Evolutionary conservation across 2,329 filamentous ascomycete species (phyloP), one percentile per base, ranked within the genome.

Genomic region (Bipolaris zeicola): DNA sequence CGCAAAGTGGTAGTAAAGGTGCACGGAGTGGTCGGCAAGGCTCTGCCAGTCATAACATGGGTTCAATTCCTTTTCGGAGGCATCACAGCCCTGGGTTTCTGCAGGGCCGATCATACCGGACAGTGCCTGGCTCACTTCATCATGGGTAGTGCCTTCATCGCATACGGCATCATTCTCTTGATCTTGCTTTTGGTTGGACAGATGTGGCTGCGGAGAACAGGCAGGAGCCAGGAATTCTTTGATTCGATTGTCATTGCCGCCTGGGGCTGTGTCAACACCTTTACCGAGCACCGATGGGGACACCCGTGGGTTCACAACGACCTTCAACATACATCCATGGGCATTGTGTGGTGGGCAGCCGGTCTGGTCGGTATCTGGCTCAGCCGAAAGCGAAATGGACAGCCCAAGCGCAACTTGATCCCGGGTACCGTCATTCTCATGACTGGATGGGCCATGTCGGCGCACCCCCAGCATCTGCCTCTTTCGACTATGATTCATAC

Each of bases 281-380:
- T 99, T 67, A 99, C 95, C 16, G 95, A 98, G 77, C 95, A 99
- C 74, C 87, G 90, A 50, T 99, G 95, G 95, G 95, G 95, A 52
- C 83, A 83, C 1, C 84, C 86, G 0, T 99, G 95, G 95, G 92
- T 90, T 50, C 87, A 86, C 77, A 98, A 97, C 71, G 95, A 99
- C 76, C 87, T 96, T 79, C 94, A 99, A 76, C 95, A 99, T 76
- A 99, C 95, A 0, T 91, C 90, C n/a, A 98, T 99, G 94, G 95
- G 95, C n/a, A 87, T 99, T 60, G 87, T 99, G 49, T 99, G 95
- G 95, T 99, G 94, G 94, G 90, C 88, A 68, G 94, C 95, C 6
- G 95, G 95, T 22, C 80, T 99, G 28, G 85, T 94, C 10, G 95
- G 95, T 39, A 84, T 99, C 50, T 99, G 94, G 95, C 82, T 99